Conservation (phyloP, 2,329 filamentous ascomycete species). For the Pseudocercospora vitis region DNA sequence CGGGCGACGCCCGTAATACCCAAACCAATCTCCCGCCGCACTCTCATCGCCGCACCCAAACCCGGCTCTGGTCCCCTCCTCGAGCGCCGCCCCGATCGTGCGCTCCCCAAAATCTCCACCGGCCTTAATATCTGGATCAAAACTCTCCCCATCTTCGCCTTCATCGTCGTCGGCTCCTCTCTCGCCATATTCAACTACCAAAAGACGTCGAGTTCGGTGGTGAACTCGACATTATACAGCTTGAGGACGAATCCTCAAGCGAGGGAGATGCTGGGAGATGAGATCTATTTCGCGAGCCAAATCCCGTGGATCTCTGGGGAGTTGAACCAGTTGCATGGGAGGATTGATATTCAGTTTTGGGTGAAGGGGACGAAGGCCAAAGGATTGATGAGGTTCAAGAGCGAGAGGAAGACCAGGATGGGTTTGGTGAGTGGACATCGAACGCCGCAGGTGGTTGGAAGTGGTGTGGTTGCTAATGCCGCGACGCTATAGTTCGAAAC, state of each 20-base stretch:
- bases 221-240: slow-evolving; percentile 87
- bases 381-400: slow-evolving; percentile 78
- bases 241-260: slow-evolving; percentile 77
- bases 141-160: slow-evolving; percentile 78
- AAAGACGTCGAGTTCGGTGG: slow-evolving; percentile 77
- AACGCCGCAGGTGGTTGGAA: neutral
- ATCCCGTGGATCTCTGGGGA: slow-evolving; percentile 57
- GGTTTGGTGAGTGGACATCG: slow-evolving; percentile 53
- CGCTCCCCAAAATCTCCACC: slow-evolving; percentile 47
- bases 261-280: slow-evolving; percentile 75
- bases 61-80: slow-evolving; percentile 54
- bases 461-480: slow-evolving; percentile 11
- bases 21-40: slow-evolving; percentile 37
- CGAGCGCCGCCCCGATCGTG: slow-evolving; percentile 54
- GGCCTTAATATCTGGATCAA: slow-evolving; percentile 42
- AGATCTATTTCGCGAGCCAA: slow-evolving; percentile 52
- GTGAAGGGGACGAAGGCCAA: slow-evolving; percentile 74
- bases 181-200: slow-evolving; percentile 99
- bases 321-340: slow-evolving; percentile 90
- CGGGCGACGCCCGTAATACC: neutral
- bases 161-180: slow-evolving; percentile 67
- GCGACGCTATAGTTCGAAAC: slow-evolving; percentile 71
- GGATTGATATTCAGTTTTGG: slow-evolving; percentile 81
- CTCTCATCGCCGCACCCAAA: slow-evolving; percentile 52
- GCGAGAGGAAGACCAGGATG: slow-evolving; percentile 66